Conservation (phyloP, 306 rosid species). For the Coriaria nepalensis region DNA sequence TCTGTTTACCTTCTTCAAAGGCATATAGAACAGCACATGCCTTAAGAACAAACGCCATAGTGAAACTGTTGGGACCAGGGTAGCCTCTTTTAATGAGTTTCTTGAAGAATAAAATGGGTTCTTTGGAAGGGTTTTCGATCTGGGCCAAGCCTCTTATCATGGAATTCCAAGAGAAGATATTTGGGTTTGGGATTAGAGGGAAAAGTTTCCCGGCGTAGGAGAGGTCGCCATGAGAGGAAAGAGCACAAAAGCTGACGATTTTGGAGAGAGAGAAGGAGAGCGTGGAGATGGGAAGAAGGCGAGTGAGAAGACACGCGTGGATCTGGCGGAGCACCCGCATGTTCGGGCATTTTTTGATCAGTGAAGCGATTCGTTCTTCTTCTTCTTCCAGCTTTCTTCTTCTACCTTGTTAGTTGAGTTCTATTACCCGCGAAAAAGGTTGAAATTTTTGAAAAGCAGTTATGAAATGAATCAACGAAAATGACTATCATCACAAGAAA, state of each 20-base stretch:
- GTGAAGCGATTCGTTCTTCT: slow-evolving; percentile 18
- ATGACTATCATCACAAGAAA: no score
- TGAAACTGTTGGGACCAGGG: slow-evolving; percentile 16
- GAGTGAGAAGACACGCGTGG: slow-evolving; percentile 13
- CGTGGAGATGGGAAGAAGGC: slow-evolving; percentile 12
- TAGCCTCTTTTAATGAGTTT: slow-evolving; percentile 9
- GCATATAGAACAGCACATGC: slow-evolving; percentile 16
- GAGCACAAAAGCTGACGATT: slow-evolving; percentile 15
- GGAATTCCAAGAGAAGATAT: slow-evolving; percentile 18
- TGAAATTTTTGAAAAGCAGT: no score
- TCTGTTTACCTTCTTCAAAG: slow-evolving; percentile 8
- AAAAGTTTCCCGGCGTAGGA: slow-evolving; percentile 10
- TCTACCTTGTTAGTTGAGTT: background rate
- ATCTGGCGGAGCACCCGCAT: slow-evolving; percentile 17
- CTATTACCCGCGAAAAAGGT: no score
- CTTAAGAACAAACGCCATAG: slow-evolving; percentile 19
- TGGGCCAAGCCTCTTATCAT: slow-evolving; percentile 12
- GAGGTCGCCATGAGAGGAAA: slow-evolving; percentile 16
- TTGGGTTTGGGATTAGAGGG: slow-evolving; percentile 4
- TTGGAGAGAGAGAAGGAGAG: slow-evolving; percentile 20
- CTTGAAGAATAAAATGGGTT: slow-evolving; percentile 12
- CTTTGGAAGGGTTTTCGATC: slow-evolving; percentile 12
- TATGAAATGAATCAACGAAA: background rate
- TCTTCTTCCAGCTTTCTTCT: slow-evolving; percentile 20
- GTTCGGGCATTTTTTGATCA: slow-evolving; percentile 16